Conservation (phyloP, 2,329 filamentous ascomycete species). For the Rhytidhysteron rufulum region DNA sequence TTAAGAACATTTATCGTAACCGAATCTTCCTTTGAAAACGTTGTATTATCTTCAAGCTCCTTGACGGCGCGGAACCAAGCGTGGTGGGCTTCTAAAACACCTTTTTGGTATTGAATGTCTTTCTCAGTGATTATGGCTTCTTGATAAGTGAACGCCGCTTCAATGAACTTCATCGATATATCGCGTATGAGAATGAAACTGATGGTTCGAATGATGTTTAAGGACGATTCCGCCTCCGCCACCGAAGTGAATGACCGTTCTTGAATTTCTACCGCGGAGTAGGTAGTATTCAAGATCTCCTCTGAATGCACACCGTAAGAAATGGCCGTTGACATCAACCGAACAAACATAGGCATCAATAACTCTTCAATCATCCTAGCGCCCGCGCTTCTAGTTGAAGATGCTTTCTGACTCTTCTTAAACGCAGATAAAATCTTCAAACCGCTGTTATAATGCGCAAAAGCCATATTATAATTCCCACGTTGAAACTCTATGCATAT, state of each 20-base stretch:
- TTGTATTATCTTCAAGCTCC: slow-evolving; percentile 1
- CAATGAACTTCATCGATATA: slow-evolving; percentile 1
- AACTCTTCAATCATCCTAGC: slow-evolving; percentile 12
- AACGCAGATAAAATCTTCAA: slow-evolving; percentile 31
- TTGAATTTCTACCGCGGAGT: slow-evolving; percentile 3
- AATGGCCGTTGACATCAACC: slow-evolving; percentile 14
- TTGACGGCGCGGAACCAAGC: slow-evolving; percentile 1
- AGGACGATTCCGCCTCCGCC: slow-evolving; percentile 13
- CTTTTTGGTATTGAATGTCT: slow-evolving; percentile 1
- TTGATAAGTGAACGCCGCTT: background rate
- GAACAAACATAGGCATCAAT: slow-evolving; percentile 18
- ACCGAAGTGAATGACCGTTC: slow-evolving; percentile 8
- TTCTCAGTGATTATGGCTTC: background rate
- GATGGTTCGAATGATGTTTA: slow-evolving; percentile 19
- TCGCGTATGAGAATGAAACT: slow-evolving; percentile 7
- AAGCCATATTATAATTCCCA: slow-evolving; percentile 38
- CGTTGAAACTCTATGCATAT: slow-evolving; percentile 42
- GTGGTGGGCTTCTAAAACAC: slow-evolving; percentile 1
- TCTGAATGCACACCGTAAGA: slow-evolving; percentile 16
- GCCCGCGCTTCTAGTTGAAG: background rate
- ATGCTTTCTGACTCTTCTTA: background rate
- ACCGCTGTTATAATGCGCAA: slow-evolving; percentile 43
- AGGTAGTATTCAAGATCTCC: slow-evolving; percentile 6
- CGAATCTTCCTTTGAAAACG: slow-evolving; percentile 2
- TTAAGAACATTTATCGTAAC: slow-evolving; percentile 3